Conservation (phyloP, 2,329 filamentous ascomycete species). For the Seiridium cupressi region DNA sequence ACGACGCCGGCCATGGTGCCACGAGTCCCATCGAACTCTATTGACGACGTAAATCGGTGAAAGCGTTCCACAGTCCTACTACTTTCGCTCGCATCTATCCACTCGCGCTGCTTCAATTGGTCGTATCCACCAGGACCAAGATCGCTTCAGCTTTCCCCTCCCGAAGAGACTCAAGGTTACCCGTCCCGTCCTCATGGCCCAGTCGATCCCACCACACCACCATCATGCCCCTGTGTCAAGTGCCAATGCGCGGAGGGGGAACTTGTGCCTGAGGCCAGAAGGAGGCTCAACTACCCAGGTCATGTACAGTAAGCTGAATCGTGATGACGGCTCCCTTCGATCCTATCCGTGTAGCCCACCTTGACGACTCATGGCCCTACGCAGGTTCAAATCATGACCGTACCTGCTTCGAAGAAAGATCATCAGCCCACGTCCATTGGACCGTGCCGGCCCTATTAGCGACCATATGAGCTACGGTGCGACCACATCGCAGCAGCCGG, state of each 20-base stretch:
- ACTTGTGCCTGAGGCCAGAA: conserved; percentile 25
- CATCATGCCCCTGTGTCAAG: conserved; percentile 11
- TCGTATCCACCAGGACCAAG: neutral
- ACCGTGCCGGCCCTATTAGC: neutral
- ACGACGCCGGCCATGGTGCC: neutral
- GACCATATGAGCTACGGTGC: conserved; percentile 3
- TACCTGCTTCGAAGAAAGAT: conserved; percentile 5
- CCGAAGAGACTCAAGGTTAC: neutral
- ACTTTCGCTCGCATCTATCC: neutral
- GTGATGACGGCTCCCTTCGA: conserved; percentile 14
- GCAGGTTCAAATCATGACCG: neutral
- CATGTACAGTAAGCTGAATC: conserved; percentile 17
- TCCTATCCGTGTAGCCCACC: conserved; percentile 6
- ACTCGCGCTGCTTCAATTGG: conserved; percentile 15
- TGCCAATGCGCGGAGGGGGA: conserved; percentile 20
- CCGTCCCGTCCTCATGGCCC: conserved; percentile 12
- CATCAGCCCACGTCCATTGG: neutral
- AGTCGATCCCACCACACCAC: conserved; percentile 21
- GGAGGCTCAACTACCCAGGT: conserved; percentile 17
- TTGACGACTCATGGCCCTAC: neutral
- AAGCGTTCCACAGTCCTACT: conserved; percentile 10
- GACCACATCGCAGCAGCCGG: neutral
- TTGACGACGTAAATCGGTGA: conserved; percentile 12
- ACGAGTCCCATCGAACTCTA: conserved; percentile 7
- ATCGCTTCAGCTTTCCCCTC: conserved; percentile 11